phyloP scores from a whole-genome alignment of 2,329 filamentous ascomycete genomes.

The Cytospora schulzeri region DNA sequence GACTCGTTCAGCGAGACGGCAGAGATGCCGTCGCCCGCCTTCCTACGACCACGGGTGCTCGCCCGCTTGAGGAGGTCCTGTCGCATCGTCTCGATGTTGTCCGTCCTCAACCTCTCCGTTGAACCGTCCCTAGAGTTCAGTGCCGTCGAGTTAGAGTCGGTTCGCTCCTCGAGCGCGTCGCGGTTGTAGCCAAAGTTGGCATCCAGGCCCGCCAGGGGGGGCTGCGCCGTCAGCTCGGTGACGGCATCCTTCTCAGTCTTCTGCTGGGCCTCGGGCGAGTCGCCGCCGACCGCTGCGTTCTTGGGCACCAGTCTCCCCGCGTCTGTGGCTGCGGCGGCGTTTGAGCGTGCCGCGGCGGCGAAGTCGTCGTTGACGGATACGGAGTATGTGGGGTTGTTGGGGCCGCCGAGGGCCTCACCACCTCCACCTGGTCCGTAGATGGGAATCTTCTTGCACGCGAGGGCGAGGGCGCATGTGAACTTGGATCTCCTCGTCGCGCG shows the following conservation, averaged over 20 bases:
- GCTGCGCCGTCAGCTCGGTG: constrained; percentile 33
- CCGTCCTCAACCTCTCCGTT: constrained; percentile 13
- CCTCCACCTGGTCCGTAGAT: constrained; percentile 82
- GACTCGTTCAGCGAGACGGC: constrained; percentile 4
- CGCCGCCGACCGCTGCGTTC: constrained; percentile 26
- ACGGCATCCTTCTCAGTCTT: constrained; percentile 35
- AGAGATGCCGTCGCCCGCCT: constrained; percentile 24
- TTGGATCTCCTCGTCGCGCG: constrained; percentile 83
- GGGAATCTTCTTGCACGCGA: constrained; percentile 83
- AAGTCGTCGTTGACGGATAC: constrained; percentile 72
- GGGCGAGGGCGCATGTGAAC: constrained; percentile 91
- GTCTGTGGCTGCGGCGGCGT: constrained; percentile 62
- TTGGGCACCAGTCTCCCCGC: constrained; percentile 65
- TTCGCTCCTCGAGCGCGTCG: constrained; percentile 4
- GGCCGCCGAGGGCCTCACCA: constrained; percentile 58
- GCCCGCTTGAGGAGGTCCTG: constrained; percentile 20
- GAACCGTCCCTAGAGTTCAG: constrained; percentile 23
- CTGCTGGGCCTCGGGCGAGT: constrained; percentile 28
- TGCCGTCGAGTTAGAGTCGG: constrained; percentile 12
- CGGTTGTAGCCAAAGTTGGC: constrained; percentile 21
- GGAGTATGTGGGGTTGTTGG: constrained; percentile 78
- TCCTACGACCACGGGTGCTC: constrained; percentile 23
- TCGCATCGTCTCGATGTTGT: constrained; percentile 25
- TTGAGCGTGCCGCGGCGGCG: constrained; percentile 65
- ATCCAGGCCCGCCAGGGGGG: constrained; percentile 17